phyloP scores from a whole-genome alignment of 805 yeast genomes.

The Hanseniaspora clermontiae region DNA sequence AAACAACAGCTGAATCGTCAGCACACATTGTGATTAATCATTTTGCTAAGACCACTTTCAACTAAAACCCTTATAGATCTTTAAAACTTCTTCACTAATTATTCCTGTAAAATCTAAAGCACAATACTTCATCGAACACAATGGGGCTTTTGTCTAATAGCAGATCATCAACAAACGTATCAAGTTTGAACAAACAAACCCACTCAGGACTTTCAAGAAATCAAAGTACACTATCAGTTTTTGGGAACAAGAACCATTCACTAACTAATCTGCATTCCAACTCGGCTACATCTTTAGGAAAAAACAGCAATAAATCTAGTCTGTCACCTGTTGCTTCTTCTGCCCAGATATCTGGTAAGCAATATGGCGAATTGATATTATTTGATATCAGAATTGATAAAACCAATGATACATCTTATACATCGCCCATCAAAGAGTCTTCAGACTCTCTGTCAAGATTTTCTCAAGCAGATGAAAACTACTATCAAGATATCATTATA shows the following conservation, averaged over 20 bases:
- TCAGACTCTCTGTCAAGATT: neutral
- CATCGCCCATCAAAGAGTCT: slow-evolving; percentile 30
- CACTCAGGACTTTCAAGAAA: neutral
- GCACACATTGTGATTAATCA: no score
- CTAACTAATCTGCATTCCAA: neutral
- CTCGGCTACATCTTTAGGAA: neutral
- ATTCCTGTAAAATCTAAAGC: slow-evolving; percentile 19
- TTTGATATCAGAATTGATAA: slow-evolving; percentile 50
- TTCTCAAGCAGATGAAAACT: neutral
- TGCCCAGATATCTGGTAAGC: slow-evolving; percentile 22
- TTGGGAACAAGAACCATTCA: neutral
- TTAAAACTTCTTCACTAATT: neutral
- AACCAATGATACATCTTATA: slow-evolving; percentile 11
- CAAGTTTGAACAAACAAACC: neutral
- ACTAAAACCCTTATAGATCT: neutral
- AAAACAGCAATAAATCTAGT: neutral
- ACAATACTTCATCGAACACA: neutral
- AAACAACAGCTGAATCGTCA: no score
- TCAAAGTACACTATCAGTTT: neutral
- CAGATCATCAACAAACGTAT: neutral
- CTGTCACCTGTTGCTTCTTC: slow-evolving; percentile 15
- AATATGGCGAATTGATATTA: slow-evolving; percentile 21
- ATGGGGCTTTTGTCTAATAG: slow-evolving; percentile 1
- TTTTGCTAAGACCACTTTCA: no score
- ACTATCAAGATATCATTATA: slow-evolving; percentile 55